phyloP scores from a whole-genome alignment of 2,329 filamentous ascomycete genomes.

The Colletotrichum eremochloae region DNA sequence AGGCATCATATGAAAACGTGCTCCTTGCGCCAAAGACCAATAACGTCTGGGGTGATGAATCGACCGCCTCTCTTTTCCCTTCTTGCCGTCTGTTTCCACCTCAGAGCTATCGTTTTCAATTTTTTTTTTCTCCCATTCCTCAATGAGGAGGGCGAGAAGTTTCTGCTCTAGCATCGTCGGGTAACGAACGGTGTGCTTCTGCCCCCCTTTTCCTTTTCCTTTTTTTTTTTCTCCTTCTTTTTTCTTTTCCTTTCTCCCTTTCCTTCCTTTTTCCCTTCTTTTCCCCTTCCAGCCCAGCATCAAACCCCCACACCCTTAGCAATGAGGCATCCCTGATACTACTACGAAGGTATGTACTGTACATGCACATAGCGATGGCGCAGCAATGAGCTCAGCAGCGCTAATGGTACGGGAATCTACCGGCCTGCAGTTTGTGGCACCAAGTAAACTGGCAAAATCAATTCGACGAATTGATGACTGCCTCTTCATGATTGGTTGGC shows the following conservation, averaged over 20 bases:
- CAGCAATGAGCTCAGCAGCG: not conserved
- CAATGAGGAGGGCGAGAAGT: not conserved
- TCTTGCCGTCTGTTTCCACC: not conserved
- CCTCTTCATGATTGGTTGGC: slow-evolving; percentile 26
- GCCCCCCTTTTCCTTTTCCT: not conserved
- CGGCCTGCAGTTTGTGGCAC: slow-evolving; percentile 10
- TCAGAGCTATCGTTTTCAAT: not conserved
- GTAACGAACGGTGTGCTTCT: not conserved
- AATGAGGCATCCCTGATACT: not conserved
- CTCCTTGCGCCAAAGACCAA: not conserved
- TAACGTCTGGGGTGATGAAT: slow-evolving; percentile 15
- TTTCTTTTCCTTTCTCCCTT: too few species aligned
- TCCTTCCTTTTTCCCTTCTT: not conserved
- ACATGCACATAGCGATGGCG: not conserved
- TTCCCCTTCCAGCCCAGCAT: not conserved
- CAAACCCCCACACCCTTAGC: not conserved
- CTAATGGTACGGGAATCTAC: not conserved
- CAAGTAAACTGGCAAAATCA: slow-evolving; percentile 29
- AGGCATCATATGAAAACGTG: not conserved
- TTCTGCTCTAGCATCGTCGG: not conserved
- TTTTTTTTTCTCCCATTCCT: not conserved
- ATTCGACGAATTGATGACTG: slow-evolving; percentile 7
- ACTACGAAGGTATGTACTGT: not conserved
- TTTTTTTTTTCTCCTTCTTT: too few species aligned
- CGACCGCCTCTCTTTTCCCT: slow-evolving; percentile 2